These are phyloP conservation scores for Eimeria necatrix DNA, from an alignment of 169 alveolate species.

Conservation along the genomic window DNA sequence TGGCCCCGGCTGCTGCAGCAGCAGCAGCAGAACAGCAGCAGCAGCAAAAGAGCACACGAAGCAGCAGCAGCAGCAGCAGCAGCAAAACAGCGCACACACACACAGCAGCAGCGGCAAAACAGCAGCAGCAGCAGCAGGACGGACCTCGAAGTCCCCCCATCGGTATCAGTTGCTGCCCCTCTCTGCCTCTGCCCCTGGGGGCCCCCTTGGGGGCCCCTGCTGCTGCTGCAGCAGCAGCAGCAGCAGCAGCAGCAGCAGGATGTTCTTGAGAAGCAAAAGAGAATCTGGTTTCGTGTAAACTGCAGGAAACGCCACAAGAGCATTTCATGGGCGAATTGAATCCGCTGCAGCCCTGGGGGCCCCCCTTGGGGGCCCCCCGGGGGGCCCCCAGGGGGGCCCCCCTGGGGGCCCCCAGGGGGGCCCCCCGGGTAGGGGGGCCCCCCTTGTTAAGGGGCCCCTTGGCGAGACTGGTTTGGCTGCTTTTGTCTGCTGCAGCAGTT, in stretches of 20 bases:
- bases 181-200: background rate
- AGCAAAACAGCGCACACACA: too few relatives aligned
- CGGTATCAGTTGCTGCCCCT: background rate
- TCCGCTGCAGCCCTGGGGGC: slow-evolving; percentile 72
- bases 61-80: too few relatives aligned
- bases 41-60: too few relatives aligned
- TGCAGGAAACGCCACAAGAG: slow-evolving; percentile 89
- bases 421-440: too few relatives aligned
- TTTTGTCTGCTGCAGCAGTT: too few relatives aligned
- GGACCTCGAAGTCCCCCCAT: slow-evolving; percentile 61
- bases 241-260: background rate
- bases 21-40: background rate
- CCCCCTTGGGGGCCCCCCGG: background rate
- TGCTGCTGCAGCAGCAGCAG: background rate
- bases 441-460: too few relatives aligned
- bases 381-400: background rate
- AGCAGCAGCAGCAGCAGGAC: background rate
- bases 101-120: background rate
- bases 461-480: too few relatives aligned
- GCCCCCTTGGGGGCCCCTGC: background rate
- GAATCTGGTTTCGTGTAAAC: slow-evolving; percentile 89
- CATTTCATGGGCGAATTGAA: slow-evolving; percentile 91
- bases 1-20: background rate
- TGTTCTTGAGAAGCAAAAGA: slow-evolving; percentile 81
- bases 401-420: background rate